Base-by-base conservation (phyloP, 805 yeast species). In the Vanderwaltozyma polyspora region DNA sequence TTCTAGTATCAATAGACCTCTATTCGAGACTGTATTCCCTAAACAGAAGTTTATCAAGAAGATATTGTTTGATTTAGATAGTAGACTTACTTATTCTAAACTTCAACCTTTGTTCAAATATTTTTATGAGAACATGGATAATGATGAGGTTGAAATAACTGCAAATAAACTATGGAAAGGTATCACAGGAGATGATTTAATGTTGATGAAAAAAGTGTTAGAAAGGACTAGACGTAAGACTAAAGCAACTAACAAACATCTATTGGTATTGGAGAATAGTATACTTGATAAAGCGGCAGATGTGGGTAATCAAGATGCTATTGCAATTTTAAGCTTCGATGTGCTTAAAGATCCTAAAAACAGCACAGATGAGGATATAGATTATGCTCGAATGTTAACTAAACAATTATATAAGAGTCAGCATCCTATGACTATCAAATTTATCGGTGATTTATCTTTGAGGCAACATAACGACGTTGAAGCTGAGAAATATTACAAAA, bases 261-360 rank as follows among this genome's bases (percentile, higher is more conserved):
- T 79, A 15, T 60, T 79, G 5, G 70, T 62, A 11, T 19, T 59
- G 24, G 95, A 86, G 50, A 72, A 76, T 42, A 76, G 73, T 42
- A 55, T 87, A 15, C 68, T 86, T n/a, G 93, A 85, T 39, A 69
- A 68, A 33, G 84, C 94, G 11, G 94, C 94, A 0, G 93, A 82
- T 47, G 48, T 74, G 48, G 95, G 95, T 1, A 74, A 80, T 46
- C 71, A 75, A 42, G 84, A 85, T 55, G 95, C 95, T 0, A 72
- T 86, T 16, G 65, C 89, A 1, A 62, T 82, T 10, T 54, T 87
- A 15, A 74, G 89, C 3, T 84, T 77, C 43, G 75, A 77, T 32
- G 74, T 82, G 2, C 56, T 82, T 19, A 57, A 59, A 1, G 55
- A 57, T 16, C 14, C 24, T 2, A 26, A 31, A 8, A 31, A 35